Evolutionary conservation across 306 rosid genomes (phyloP).

Genomic region (Hylodesmum podocarpum): DNA sequence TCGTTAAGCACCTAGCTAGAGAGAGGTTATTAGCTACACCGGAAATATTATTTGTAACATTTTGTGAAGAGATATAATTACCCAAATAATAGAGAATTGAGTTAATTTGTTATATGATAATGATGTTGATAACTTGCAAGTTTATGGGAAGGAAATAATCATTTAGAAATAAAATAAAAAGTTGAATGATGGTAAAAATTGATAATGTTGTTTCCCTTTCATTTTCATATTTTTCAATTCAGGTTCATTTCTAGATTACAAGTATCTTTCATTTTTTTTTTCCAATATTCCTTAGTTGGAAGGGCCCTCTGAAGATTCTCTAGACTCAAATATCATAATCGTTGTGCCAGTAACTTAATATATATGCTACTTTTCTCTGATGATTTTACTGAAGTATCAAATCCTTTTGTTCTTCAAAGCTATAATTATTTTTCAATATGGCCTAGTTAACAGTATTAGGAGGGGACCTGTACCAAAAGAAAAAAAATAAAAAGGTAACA

Average conservation of each 20-base stretch:
- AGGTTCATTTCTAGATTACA: too few relatives aligned
- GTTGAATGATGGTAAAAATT: not conserved
- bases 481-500: not conserved
- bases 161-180: not conserved
- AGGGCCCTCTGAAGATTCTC: not conserved
- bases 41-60: not conserved
- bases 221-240: not conserved
- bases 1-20: not conserved
- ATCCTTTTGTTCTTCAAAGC: not conserved
- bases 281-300: not conserved
- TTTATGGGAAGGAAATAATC: not conserved
- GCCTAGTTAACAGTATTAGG: not conserved
- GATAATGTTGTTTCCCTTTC: not conserved
- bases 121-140: not conserved
- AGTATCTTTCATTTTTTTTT: too few relatives aligned
- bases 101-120: not conserved
- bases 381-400: not conserved
- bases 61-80: not conserved
- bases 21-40: not conserved
- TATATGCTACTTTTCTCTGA: not conserved
- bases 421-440: not conserved
- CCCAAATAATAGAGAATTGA: not conserved
- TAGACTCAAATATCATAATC: not conserved
- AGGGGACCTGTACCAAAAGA: not conserved
- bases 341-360: not conserved